Conservation (phyloP, 2,329 filamentous ascomycete genomes). For the Xylaria sp. region DNA sequence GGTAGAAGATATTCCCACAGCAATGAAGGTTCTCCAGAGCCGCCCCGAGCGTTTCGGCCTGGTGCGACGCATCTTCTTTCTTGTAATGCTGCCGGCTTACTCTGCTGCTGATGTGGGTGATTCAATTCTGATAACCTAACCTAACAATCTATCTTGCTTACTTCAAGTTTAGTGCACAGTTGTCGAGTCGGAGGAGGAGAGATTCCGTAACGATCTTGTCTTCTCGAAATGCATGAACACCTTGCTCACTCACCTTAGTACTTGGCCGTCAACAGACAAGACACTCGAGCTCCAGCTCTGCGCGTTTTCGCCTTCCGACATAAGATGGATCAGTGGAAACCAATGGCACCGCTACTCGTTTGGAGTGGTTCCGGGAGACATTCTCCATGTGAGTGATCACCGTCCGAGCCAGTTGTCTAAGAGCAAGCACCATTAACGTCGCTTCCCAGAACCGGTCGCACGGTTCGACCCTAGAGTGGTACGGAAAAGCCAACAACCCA, state of each 20-base stretch:
- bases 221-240: conserved; percentile 11
- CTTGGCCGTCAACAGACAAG: conserved; percentile 12
- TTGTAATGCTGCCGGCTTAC: conserved; percentile 1
- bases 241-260: conserved; percentile 7
- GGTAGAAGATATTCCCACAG: not conserved
- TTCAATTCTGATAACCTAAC: not conserved
- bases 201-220: conserved; percentile 13
- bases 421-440: not conserved
- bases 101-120: conserved; percentile 1
- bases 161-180: conserved; percentile 2
- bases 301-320: conserved; percentile 5
- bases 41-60: conserved; percentile 16
- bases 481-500: not conserved
- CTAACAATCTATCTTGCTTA: not conserved
- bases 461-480: conserved; percentile 8
- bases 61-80: conserved; percentile 6
- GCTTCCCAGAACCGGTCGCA: conserved; percentile 5
- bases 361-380: conserved; percentile 9
- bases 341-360: not conserved
- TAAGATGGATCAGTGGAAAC: not conserved
- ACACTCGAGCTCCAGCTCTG: conserved; percentile 16
- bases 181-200: not conserved
- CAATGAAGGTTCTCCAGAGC: not conserved
- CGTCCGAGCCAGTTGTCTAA: not conserved
- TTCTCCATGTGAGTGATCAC: conserved; percentile 11